These are phyloP conservation scores for Phaeotremella skinneri DNA, from an alignment of 768 basidiomycete genomes.

Conservation along the genomic window DNA sequence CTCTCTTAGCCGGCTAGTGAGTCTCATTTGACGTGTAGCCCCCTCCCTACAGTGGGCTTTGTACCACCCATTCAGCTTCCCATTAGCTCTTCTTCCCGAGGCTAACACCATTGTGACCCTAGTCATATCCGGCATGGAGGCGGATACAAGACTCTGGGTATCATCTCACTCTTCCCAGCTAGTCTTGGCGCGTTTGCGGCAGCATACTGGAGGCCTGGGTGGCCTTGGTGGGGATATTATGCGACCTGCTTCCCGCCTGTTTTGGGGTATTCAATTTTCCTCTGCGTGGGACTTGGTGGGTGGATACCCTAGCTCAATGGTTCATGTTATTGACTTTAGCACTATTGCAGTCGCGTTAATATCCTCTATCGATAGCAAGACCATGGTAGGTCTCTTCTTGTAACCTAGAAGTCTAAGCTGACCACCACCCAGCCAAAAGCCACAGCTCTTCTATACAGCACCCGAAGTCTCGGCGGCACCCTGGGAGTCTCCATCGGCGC, in stretches of 20 bases:
- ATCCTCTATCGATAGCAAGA: slow-evolving; percentile 41
- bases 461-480: slow-evolving; percentile 47
- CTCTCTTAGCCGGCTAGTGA: slow-evolving; percentile 46
- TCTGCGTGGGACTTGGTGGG: slow-evolving; percentile 45
- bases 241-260: slow-evolving; percentile 40
- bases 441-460: slow-evolving; percentile 47
- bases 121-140: slow-evolving; percentile 46
- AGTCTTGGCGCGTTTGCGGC: slow-evolving; percentile 33
- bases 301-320: neutral
- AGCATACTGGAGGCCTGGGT: slow-evolving; percentile 36
- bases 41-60: neutral
- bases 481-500: slow-evolving; percentile 45
- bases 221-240: slow-evolving; percentile 41
- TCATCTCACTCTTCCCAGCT: slow-evolving; percentile 35
- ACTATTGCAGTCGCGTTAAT: slow-evolving; percentile 41
- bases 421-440: slow-evolving; percentile 40
- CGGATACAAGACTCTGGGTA: slow-evolving; percentile 34
- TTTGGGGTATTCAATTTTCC: slow-evolving; percentile 48
- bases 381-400: slow-evolving; percentile 35
- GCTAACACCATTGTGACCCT: neutral
- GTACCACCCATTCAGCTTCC: slow-evolving; percentile 4
- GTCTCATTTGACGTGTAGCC: slow-evolving; percentile 1
- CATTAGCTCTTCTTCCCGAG: neutral
- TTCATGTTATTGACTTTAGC: slow-evolving; percentile 4
- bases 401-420: neutral